Evolutionary conservation across 257 asterid genomes (phyloP).

Genomic region (Datura wrightii): DNA sequence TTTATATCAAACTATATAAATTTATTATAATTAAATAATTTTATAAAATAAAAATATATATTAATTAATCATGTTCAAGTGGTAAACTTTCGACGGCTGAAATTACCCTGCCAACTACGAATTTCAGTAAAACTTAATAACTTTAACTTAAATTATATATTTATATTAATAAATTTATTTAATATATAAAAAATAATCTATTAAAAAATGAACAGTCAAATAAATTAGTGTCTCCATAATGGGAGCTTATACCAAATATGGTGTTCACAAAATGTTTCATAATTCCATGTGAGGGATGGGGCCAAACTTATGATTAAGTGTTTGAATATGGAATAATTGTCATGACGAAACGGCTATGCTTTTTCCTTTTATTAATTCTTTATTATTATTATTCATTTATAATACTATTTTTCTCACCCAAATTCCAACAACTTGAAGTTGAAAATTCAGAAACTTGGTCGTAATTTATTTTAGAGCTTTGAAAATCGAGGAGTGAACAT

Average conservation of each 20-base stretch:
- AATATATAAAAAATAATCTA: too few species aligned
- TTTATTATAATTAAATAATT: too few species aligned
- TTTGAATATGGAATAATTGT: constrained; percentile 29
- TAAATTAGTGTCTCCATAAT: constrained; percentile 2
- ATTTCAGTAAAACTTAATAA: too few species aligned
- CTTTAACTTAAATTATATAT: too few species aligned
- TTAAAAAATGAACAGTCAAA: too few species aligned
- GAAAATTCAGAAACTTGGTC: background rate
- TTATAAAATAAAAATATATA: too few species aligned
- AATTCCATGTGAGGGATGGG: constrained; percentile 31
- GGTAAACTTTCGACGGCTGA: too few species aligned
- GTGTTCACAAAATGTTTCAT: background rate
- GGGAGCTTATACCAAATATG: background rate
- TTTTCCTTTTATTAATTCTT: background rate
- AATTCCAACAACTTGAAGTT: background rate
- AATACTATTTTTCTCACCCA: background rate
- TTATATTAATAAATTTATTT: too few species aligned
- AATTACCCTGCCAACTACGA: too few species aligned
- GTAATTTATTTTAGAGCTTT: background rate
- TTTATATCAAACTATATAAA: too few species aligned
- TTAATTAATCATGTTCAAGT: too few species aligned
- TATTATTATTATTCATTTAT: background rate
- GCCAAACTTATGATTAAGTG: constrained; percentile 24
- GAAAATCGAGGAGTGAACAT: background rate
- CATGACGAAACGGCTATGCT: constrained; percentile 3